These are phyloP conservation scores for Mycena sanguinolenta DNA, from an alignment of 768 basidiomycete genomes.

Conservation along the genomic window DNA sequence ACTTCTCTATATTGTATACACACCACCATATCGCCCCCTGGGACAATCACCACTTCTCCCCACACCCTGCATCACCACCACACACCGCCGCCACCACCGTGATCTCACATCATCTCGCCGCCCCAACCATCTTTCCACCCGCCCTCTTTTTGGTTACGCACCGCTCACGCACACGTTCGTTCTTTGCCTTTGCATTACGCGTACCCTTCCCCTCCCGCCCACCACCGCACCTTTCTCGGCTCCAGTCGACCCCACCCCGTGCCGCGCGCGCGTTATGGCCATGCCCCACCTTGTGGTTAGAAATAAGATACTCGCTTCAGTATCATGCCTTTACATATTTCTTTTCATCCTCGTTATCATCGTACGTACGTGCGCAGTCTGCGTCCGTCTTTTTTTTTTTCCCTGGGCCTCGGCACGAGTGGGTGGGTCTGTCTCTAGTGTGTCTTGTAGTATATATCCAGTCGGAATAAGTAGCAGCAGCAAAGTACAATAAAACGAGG, in stretches of 20 bases:
- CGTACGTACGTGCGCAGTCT: not conserved
- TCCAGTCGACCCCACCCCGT: too few species aligned
- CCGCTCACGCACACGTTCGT: constrained; percentile 25
- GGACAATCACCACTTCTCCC: not conserved
- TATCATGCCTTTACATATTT: not conserved
- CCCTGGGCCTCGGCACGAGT: constrained; percentile 4
- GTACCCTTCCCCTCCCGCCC: not conserved
- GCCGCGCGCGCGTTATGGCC: not conserved
- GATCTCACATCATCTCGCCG: not conserved
- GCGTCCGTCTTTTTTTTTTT: constrained; percentile 8
- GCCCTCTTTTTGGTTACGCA: constrained; percentile 29
- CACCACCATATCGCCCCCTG: not conserved
- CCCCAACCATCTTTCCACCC: constrained; percentile 13
- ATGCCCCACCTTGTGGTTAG: constrained; percentile 12
- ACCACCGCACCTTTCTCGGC: too few species aligned
- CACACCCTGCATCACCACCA: not conserved
- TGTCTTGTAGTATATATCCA: constrained; percentile 37
- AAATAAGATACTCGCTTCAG: too few species aligned
- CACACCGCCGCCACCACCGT: not conserved
- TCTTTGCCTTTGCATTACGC: not conserved
- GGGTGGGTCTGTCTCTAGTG: constrained; percentile 17
- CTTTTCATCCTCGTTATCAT: not conserved
- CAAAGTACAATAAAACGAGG: constrained; percentile 29
- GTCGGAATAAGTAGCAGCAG: constrained; percentile 27
- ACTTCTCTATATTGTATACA: constrained; percentile 22